Evolutionary conservation across 345 rosid genomes (phyloP), one percentile per base, ranked within the genome.

Genomic region (Aegle marmelos): DNA sequence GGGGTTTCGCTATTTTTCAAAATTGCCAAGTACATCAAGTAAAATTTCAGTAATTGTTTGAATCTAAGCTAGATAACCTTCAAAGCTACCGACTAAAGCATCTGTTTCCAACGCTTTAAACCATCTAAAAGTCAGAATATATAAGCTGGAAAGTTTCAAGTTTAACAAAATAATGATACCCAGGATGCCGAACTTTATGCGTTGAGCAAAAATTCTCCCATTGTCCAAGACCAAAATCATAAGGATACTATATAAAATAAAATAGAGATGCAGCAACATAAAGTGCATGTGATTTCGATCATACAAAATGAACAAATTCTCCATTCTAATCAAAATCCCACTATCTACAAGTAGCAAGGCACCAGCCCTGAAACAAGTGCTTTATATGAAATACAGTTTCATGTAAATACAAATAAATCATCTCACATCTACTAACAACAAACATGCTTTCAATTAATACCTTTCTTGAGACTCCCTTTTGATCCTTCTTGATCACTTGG

Each of bases 331-430:
- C 75, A 67, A 76, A 72, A 72, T 66, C 84, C 72, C 39, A 60
- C 17, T 77, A 74, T 74, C 84, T 78, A 78, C 81, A 74, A 53
- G 33, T 14, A 37, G 31, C 16, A n/a, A 37, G 77, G 58, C 50
- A 31, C 11, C 41, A 36, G 50, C 63, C 39, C 28, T 21, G 69
- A 31, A 81, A 75, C 24, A 70, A 56, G 34, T 78, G 45, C 24
- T 45, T 62, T 34, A 53, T 57, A 62, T 61, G 34, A 33, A 54
- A 78, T 60, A 54, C 28, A 58, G 24, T 16, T 63, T 41, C 70
- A 75, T 48, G 61, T 75, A 75, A 63, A 75, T 75, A 63, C 76
- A 74, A 74, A 48, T 82, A 74, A 74, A 48, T 82, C 56, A 60
- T 25, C 75, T 77, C 72, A 24, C 59, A 67, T 74, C 78, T 70